Evolutionary conservation across 768 basidiomycete genomes (phyloP), one percentile per base, ranked within the genome.

Genomic region (Sporobolomyces phaffii): DNA sequence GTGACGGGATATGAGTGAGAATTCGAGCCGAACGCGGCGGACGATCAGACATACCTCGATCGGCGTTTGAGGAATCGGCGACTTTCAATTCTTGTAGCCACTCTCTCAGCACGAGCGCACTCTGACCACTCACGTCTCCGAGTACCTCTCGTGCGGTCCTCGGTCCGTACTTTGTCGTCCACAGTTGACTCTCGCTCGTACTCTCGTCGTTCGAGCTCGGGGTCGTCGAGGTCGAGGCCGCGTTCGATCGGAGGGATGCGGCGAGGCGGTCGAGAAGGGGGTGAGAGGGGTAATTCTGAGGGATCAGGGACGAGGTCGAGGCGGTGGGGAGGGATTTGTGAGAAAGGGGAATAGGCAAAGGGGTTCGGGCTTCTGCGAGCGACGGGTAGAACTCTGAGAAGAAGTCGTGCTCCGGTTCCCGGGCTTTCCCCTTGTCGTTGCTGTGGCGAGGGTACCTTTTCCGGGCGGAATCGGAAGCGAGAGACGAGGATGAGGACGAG

Each of bases 81-180:
- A 69, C 65, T 44, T 60, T 56, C 17, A 89, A 81, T n/a, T 87
- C 85, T 29, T 78, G 77, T 52, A 93, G 80, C 91, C 91, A 93
- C 56, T 87, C 84, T 43, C 87, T 83, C 60, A 93, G 80, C 77
- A 86, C 89, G 31, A 80, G 72, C 1, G 90, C 87, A 53, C 84
- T 83, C 13, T 77, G 75, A 75, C 89, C 85, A 74, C 91, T 92
- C 10, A n/a, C 43, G 9, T 38, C 36, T 29, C 89, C 89, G 1
- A 94, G 80, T 5, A 91, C 84, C 66, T 92, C 84, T 28, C 83
- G 81, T 17, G 90, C 89, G 45, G 81, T 79, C 58, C 81, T 82
- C 29, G 91, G 91, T 24, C 83, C 84, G 83, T 87, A 92, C 72
- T 83, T 86, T 50, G 86, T 84, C 24, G 82, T 78, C 90, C 91